A percentile compares a stretch with the other conserved stretches of the same genome.
These are phyloP conservation scores for Nematocida sp. DNA, from an alignment of 371 early-diverging fungal species.

Conservation along the genomic window DNA sequence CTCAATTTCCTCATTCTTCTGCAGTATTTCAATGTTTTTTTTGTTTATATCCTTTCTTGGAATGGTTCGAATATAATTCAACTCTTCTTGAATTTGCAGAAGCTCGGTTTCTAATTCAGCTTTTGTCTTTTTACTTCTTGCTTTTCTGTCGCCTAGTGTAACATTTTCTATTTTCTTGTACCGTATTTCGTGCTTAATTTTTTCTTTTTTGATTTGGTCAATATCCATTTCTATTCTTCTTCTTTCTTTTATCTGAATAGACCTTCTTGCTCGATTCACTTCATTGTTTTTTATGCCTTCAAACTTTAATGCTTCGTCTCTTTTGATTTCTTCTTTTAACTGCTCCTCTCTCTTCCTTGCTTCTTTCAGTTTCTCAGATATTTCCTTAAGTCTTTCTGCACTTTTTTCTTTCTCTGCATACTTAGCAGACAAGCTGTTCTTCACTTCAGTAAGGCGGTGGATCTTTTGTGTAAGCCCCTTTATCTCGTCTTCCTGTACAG, in stretches of 20 bases:
- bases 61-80: background rate
- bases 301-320: slow-evolving; percentile 54
- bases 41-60: slow-evolving; percentile 65
- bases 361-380: slow-evolving; percentile 67
- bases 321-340: slow-evolving; percentile 54
- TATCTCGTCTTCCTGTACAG: background rate
- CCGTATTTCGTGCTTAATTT: slow-evolving; percentile 74
- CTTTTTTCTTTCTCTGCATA: background rate
- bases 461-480: background rate
- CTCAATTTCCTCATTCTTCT: slow-evolving; percentile 67
- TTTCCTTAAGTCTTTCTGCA: slow-evolving; percentile 72
- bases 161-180: slow-evolving; percentile 57
- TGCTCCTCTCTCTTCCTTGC: slow-evolving; percentile 59
- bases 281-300: slow-evolving; percentile 47
- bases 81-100: background rate
- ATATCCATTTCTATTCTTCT: slow-evolving; percentile 27
- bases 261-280: slow-evolving; percentile 51
- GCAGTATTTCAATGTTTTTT: slow-evolving; percentile 69
- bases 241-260: slow-evolving; percentile 48
- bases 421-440: background rate
- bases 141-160: background rate
- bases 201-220: slow-evolving; percentile 32
- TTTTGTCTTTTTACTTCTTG: background rate
- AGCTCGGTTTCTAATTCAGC: background rate
- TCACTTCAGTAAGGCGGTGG: background rate